These are phyloP conservation scores for Clarireedia sp. DNA, from an alignment of 2,329 filamentous ascomycete species.

Conservation along the genomic window DNA sequence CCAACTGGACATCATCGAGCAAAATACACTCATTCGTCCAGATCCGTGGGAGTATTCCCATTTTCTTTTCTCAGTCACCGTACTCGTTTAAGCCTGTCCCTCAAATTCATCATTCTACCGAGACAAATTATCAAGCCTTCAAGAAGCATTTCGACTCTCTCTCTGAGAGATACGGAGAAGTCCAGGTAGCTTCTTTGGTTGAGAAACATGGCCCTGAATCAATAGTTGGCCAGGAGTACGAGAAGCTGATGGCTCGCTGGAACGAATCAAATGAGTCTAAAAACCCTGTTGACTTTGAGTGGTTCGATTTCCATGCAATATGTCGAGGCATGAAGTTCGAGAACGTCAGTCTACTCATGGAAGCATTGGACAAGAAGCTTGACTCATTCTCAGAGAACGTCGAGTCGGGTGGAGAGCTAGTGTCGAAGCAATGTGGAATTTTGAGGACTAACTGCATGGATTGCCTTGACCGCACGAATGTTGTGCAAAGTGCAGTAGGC, in stretches of 20 bases:
- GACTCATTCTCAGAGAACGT: slow-evolving; percentile 66
- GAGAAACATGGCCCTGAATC: slow-evolving; percentile 82
- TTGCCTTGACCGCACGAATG: slow-evolving; percentile 90
- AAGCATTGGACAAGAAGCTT: slow-evolving; percentile 59
- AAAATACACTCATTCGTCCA: slow-evolving; percentile 81
- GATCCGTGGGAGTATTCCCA: slow-evolving; percentile 79
- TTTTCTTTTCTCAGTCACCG: slow-evolving; percentile 92
- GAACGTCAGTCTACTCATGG: slow-evolving; percentile 75
- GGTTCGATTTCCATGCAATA: slow-evolving; percentile 93
- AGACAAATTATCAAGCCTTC: slow-evolving; percentile 72
- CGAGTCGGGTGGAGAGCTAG: slow-evolving; percentile 37
- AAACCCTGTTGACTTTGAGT: slow-evolving; percentile 62
- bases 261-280: slow-evolving; percentile 46
- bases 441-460: slow-evolving; percentile 99
- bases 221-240: slow-evolving; percentile 70
- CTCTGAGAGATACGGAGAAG: slow-evolving; percentile 58
- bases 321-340: slow-evolving; percentile 98
- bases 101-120: slow-evolving; percentile 69
- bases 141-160: slow-evolving; percentile 70
- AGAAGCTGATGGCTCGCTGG: slow-evolving; percentile 56
- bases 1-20: slow-evolving; percentile 51
- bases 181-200: slow-evolving; percentile 78
- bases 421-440: slow-evolving; percentile 58
- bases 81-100: slow-evolving; percentile 89
- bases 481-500: slow-evolving; percentile 86